phyloP scores from a whole-genome alignment of 345 rosid species.

The Stellera chamaejasme region DNA sequence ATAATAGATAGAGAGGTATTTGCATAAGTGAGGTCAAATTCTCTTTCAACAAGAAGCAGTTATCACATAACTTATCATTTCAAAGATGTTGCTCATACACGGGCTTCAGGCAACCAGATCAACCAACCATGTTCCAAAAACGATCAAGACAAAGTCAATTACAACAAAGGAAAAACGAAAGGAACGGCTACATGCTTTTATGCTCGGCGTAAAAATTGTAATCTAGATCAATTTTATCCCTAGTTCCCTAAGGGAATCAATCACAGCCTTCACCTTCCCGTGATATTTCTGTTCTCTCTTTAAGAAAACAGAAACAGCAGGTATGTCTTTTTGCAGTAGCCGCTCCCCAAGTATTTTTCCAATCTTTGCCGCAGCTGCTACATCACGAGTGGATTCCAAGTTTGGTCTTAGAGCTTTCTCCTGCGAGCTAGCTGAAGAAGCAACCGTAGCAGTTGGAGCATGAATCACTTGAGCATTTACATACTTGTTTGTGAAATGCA shows the following conservation, averaged over 20 bases:
- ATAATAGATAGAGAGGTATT: too few relatives aligned
- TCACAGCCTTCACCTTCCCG: constrained; percentile 80
- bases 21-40: too few relatives aligned
- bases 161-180: too few relatives aligned
- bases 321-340: constrained; percentile 55
- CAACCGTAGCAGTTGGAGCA: constrained; percentile 75
- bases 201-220: background rate
- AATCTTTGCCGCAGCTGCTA: constrained; percentile 83
- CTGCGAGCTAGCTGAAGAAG: constrained; percentile 71
- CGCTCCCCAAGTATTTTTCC: constrained; percentile 78
- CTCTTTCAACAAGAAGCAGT: too few relatives aligned
- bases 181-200: too few relatives aligned
- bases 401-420: constrained; percentile 61
- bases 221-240: constrained; percentile 55
- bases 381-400: constrained; percentile 63
- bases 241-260: constrained; percentile 63
- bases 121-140: too few relatives aligned
- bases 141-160: too few relatives aligned
- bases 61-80: too few relatives aligned
- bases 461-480: constrained; percentile 79
- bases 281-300: constrained; percentile 80
- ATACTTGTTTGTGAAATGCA: constrained; percentile 73
- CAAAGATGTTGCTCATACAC: too few relatives aligned
- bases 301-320: constrained; percentile 55
- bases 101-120: too few relatives aligned